These are phyloP conservation scores for Metschnikowia lachancei DNA, from an alignment of 805 yeast genomes.

Conservation along the genomic window DNA sequence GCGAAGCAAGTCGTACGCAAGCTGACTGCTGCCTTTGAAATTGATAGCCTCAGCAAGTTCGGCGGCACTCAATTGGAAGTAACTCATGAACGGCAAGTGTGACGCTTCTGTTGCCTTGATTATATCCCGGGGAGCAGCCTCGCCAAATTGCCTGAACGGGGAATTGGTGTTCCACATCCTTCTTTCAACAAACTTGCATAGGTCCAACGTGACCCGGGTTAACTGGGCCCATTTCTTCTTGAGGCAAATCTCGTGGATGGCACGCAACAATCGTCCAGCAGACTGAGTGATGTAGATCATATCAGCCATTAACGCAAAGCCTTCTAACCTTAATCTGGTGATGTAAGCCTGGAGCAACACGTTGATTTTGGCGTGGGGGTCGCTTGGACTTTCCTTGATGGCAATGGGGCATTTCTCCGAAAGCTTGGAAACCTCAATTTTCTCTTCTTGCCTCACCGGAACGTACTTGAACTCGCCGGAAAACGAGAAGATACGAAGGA, in stretches of 20 bases:
- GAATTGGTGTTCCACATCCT: slow-evolving; percentile 83
- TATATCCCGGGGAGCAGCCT: slow-evolving; percentile 65
- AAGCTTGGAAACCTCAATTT: slow-evolving; percentile 64
- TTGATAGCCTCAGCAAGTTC: slow-evolving; percentile 81
- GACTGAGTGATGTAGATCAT: slow-evolving; percentile 92
- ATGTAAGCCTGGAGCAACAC: slow-evolving; percentile 82
- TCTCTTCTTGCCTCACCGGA: slow-evolving; percentile 85
- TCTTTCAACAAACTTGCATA: slow-evolving; percentile 77
- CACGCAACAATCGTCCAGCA: slow-evolving; percentile 84
- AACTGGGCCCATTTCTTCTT: slow-evolving; percentile 69
- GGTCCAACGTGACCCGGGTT: slow-evolving; percentile 53
- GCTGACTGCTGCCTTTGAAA: slow-evolving; percentile 62
- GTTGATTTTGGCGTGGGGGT: slow-evolving; percentile 74
- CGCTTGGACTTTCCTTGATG: slow-evolving; percentile 64
- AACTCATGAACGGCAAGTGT: slow-evolving; percentile 77
- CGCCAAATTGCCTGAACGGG: slow-evolving; percentile 79
- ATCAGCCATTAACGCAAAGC: slow-evolving; percentile 89
- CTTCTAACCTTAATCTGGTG: slow-evolving; percentile 72
- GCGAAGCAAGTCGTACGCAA: slow-evolving; percentile 55
- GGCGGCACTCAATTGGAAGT: slow-evolving; percentile 65
- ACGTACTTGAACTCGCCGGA: slow-evolving; percentile 85
- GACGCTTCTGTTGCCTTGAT: slow-evolving; percentile 75
- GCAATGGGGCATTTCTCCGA: slow-evolving; percentile 83
- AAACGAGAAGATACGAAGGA: slow-evolving; percentile 70
- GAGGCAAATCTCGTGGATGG: slow-evolving; percentile 75